Conservation (phyloP, 345 rosid species). For the Anastatica hierochuntica region DNA sequence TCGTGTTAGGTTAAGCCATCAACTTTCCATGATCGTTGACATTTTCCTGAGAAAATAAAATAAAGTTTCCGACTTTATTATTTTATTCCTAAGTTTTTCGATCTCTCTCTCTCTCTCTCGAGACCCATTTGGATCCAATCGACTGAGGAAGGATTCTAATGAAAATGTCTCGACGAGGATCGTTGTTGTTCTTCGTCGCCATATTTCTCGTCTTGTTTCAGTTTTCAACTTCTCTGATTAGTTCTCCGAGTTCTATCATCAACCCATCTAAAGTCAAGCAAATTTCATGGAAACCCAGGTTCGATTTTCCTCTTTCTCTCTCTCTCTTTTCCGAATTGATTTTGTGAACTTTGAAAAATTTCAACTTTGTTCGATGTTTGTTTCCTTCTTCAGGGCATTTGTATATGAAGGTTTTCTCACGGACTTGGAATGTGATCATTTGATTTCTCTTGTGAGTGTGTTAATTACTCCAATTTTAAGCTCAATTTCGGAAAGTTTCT, state of each 20-base stretch:
- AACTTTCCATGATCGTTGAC: constrained; percentile 26
- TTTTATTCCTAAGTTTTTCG: not conserved
- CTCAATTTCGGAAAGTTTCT: constrained; percentile 1
- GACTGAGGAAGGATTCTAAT: not conserved
- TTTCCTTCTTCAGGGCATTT: constrained; percentile 82
- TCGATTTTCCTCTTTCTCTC: not conserved
- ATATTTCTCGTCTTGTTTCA: constrained; percentile 33
- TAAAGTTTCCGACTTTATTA: too few species aligned
- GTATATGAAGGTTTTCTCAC: constrained; percentile 88
- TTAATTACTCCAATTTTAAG: not conserved
- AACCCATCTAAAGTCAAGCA: constrained; percentile 84
- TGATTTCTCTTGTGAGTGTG: constrained; percentile 69
- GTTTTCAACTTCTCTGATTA: constrained; percentile 33
- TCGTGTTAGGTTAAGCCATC: constrained; percentile 17
- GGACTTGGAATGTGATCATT: constrained; percentile 89
- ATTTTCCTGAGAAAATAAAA: constrained; percentile 10
- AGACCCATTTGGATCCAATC: constrained; percentile 16
- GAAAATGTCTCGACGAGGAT: constrained; percentile 8
- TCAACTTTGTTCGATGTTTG: not conserved
- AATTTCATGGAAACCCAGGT: constrained; percentile 84
- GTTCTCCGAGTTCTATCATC: constrained; percentile 52
- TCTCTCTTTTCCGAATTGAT: too few species aligned
- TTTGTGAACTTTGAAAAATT: not conserved
- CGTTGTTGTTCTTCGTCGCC: constrained; percentile 27
- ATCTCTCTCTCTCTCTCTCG: constrained; percentile 11